phyloP scores from a whole-genome alignment of 306 rosid genomes.

The Styphnolobium japonicum region DNA sequence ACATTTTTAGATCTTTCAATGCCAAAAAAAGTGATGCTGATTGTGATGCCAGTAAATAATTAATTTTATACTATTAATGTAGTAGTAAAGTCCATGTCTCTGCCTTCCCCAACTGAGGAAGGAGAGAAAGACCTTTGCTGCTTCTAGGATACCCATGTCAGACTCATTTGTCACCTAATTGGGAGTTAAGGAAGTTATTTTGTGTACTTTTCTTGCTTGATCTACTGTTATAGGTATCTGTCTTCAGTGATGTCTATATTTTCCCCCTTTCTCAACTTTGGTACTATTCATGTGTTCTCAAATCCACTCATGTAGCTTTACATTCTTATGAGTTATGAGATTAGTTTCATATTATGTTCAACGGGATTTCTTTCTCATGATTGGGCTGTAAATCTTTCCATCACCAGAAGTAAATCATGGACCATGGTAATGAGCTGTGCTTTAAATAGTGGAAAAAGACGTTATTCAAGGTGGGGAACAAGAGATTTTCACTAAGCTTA shows the following conservation, averaged over 20 bases:
- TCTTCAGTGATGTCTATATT: neutral
- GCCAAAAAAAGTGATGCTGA: neutral
- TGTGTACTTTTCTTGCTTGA: neutral
- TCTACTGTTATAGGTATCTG: neutral
- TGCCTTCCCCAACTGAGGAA: neutral
- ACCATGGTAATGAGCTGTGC: neutral
- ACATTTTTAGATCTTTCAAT: neutral
- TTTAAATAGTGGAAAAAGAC: constrained; percentile 9
- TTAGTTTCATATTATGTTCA: neutral
- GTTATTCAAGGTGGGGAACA: neutral
- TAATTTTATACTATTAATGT: neutral
- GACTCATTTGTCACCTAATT: constrained; percentile 3
- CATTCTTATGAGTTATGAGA: neutral
- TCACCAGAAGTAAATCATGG: neutral
- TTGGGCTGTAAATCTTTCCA: neutral
- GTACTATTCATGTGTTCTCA: neutral
- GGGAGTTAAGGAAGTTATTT: neutral
- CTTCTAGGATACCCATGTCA: neutral
- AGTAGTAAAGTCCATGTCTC: neutral
- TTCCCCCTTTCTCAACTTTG: neutral
- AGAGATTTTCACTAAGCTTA: neutral
- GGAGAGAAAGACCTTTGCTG: neutral
- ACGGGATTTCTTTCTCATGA: neutral
- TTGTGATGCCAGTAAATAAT: neutral
- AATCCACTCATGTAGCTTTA: neutral